Evolutionary conservation across 768 basidiomycete species (phyloP).

Genomic region (Mycena indigotica): DNA sequence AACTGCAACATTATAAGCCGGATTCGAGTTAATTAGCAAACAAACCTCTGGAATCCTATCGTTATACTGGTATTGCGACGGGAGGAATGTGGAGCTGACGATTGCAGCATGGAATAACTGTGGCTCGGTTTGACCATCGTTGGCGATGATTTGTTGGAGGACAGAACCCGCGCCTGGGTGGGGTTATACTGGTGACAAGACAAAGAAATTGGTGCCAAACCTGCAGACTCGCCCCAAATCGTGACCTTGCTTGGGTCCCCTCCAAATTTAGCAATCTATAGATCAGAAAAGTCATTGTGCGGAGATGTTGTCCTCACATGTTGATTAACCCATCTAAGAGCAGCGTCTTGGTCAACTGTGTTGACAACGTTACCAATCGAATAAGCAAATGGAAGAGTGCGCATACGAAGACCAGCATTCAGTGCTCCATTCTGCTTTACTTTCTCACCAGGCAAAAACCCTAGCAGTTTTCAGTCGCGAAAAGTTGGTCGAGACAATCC

Average conservation of each 20-base stretch:
- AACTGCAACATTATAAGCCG: conserved; percentile 18
- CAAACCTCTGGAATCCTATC: conserved; percentile 13
- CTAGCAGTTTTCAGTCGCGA: no score
- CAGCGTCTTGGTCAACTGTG: conserved; percentile 31
- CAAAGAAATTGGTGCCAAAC: conserved; percentile 2
- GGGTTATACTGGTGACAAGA: neutral
- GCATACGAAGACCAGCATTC: conserved; percentile 37
- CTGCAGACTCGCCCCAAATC: conserved; percentile 33
- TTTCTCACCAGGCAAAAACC: conserved; percentile 35
- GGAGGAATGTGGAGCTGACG: conserved; percentile 32
- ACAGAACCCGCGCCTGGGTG: conserved; percentile 35
- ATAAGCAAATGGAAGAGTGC: neutral
- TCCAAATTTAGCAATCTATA: conserved; percentile 27
- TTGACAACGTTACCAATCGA: neutral
- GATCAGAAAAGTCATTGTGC: neutral
- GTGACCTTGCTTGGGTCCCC: conserved; percentile 29
- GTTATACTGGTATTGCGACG: conserved; percentile 37
- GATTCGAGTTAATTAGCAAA: neutral
- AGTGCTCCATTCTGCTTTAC: conserved; percentile 34
- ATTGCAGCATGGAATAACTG: conserved; percentile 36
- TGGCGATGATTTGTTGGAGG: conserved; percentile 37
- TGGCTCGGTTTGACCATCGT: conserved; percentile 33
- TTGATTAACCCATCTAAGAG: conserved; percentile 28
- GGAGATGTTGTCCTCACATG: conserved; percentile 12
- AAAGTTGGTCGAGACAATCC: no score